These are phyloP conservation scores for Ciborinia camelliae DNA, from an alignment of 2,329 filamentous ascomycete species.

Conservation along the genomic window DNA sequence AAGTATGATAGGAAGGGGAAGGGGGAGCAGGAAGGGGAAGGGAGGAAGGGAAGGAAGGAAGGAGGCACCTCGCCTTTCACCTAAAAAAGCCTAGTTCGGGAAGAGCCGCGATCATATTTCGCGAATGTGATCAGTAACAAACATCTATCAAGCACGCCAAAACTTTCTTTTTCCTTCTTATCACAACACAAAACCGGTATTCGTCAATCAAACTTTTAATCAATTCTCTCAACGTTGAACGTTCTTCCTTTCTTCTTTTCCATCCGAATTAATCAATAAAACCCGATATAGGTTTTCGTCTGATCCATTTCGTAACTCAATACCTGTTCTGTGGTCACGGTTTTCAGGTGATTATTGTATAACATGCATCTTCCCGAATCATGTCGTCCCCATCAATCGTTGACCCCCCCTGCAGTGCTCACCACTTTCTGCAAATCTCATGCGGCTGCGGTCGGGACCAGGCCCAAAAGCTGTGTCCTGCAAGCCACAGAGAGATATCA, in stretches of 20 bases:
- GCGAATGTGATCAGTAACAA: conserved; percentile 15
- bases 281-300: conserved; percentile 11
- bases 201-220: background rate
- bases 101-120: conserved; percentile 12
- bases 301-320: conserved; percentile 8
- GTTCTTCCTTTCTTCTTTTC: conserved; percentile 8
- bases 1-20: background rate
- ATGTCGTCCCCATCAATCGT: conserved; percentile 9
- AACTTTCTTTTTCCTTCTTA: background rate
- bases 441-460: conserved; percentile 8
- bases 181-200: background rate
- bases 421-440: conserved; percentile 9
- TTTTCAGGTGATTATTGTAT: conserved; percentile 19
- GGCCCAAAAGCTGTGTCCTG: conserved; percentile 11
- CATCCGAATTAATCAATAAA: conserved; percentile 2
- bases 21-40: background rate
- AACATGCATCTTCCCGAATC: conserved; percentile 14
- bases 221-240: background rate
- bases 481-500: conserved; percentile 15
- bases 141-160: background rate
- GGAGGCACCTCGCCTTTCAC: background rate
- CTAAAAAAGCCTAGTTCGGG: background rate
- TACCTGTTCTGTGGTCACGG: conserved; percentile 8
- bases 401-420: conserved; percentile 11
- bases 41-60: background rate